These are phyloP conservation scores for Pseudofabraea citricarpa DNA, from an alignment of 2,329 filamentous ascomycete species.

Conservation along the genomic window DNA sequence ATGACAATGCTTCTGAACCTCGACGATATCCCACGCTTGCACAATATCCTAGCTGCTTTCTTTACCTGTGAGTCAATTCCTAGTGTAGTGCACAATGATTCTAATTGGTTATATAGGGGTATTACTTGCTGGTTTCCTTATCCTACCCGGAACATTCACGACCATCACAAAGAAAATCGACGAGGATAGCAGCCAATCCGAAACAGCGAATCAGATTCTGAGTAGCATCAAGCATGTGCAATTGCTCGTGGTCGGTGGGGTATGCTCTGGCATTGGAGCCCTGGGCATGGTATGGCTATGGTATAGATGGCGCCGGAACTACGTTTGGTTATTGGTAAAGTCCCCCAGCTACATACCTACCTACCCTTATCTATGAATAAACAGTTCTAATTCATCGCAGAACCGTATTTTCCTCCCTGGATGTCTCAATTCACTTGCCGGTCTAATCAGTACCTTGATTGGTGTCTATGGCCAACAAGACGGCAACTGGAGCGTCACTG, in stretches of 20 bases:
- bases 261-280: constrained; percentile 19
- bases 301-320: constrained; percentile 15
- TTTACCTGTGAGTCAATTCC: constrained; percentile 16
- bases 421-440: constrained; percentile 19
- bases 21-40: constrained; percentile 22
- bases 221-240: constrained; percentile 17
- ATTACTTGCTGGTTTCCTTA: constrained; percentile 24
- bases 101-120: too few relatives aligned
- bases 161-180: constrained; percentile 7
- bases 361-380: not conserved
- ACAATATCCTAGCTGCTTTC: constrained; percentile 24
- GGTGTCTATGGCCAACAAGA: constrained; percentile 20
- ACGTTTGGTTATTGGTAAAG: constrained; percentile 19
- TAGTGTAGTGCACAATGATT: too few relatives aligned
- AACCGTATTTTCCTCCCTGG: constrained; percentile 24
- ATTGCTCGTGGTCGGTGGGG: constrained; percentile 16
- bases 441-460: constrained; percentile 22
- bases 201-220: constrained; percentile 10
- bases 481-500: constrained; percentile 20
- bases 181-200: not conserved
- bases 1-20: constrained; percentile 24
- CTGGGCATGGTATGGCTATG: constrained; percentile 21
- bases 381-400: not conserved
- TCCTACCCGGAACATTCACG: constrained; percentile 26
- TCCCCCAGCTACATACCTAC: not conserved